phyloP scores from a whole-genome alignment of 768 basidiomycete species.

The Gautieria morchelliformis region DNA sequence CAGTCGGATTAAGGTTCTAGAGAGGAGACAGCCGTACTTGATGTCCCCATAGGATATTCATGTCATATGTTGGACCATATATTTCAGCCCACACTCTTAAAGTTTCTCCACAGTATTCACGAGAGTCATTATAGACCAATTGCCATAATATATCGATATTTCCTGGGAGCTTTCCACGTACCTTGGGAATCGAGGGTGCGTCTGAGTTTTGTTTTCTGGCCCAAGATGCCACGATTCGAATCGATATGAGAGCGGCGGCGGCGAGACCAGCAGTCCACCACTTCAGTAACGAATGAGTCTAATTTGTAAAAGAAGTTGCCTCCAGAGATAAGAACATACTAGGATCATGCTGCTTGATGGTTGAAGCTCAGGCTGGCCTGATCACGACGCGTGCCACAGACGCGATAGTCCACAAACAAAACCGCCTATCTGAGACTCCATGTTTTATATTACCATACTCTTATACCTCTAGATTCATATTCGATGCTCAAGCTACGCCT shows the following conservation, averaged over 20 bases:
- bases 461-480: neutral
- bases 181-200: constrained; percentile 11
- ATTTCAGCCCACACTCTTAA: constrained; percentile 12
- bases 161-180: constrained; percentile 16
- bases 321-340: too few species aligned
- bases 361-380: too few species aligned
- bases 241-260: neutral
- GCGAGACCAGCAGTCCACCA: neutral
- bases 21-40: constrained; percentile 8
- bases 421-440: neutral
- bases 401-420: neutral
- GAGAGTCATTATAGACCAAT: constrained; percentile 10
- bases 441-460: neutral
- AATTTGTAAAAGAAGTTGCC: too few species aligned
- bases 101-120: constrained; percentile 15
- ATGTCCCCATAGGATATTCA: constrained; percentile 19
- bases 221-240: neutral
- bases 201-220: neutral
- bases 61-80: constrained; percentile 19
- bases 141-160: constrained; percentile 17
- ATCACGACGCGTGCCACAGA: neutral
- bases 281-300: too few species aligned
- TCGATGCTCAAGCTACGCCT: neutral
- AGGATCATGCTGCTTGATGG: neutral
- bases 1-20: neutral